phyloP scores from a whole-genome alignment of 2,329 filamentous ascomycete species.

The Fusarium sp. region DNA sequence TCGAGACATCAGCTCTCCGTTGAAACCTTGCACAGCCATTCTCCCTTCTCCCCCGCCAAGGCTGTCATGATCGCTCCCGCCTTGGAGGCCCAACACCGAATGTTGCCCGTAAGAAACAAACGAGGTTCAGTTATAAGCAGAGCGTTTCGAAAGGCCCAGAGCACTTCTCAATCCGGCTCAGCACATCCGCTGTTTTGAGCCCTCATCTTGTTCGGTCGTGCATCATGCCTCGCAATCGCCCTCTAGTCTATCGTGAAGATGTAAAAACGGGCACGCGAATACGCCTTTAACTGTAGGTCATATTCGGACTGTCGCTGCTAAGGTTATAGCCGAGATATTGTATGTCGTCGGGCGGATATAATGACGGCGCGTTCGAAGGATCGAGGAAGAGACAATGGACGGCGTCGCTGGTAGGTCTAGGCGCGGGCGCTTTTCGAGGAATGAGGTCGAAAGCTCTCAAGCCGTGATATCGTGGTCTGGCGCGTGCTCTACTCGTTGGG shows the following conservation, averaged over 20 bases:
- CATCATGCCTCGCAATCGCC: background rate
- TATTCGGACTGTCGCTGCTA: background rate
- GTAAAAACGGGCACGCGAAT: rapidly evolving
- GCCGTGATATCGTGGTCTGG: rapidly evolving
- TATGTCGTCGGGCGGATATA: background rate
- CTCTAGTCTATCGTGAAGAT: background rate
- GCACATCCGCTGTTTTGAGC: rapidly evolving
- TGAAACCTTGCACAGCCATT: rapidly evolving
- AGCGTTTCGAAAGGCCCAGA: background rate
- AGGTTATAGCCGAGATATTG: background rate
- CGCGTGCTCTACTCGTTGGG: background rate
- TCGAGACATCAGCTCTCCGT: background rate
- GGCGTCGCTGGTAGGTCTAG: background rate
- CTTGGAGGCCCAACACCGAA: rapidly evolving
- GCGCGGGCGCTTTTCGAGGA: background rate
- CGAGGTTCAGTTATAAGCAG: rapidly evolving
- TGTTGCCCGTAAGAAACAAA: background rate
- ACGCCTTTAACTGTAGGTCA: rapidly evolving
- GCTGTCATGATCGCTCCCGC: rapidly evolving
- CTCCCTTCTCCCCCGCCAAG: background rate
- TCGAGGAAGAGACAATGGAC: background rate
- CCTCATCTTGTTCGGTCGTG: background rate
- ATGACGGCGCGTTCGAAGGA: rapidly evolving
- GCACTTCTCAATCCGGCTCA: background rate
- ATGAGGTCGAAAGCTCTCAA: rapidly evolving